A percentile compares a stretch with the other conserved stretches of the same genome.
phyloP scores from a whole-genome alignment of 1,139 yeast genomes.

The Saccharomycopsis hybrid region DNA sequence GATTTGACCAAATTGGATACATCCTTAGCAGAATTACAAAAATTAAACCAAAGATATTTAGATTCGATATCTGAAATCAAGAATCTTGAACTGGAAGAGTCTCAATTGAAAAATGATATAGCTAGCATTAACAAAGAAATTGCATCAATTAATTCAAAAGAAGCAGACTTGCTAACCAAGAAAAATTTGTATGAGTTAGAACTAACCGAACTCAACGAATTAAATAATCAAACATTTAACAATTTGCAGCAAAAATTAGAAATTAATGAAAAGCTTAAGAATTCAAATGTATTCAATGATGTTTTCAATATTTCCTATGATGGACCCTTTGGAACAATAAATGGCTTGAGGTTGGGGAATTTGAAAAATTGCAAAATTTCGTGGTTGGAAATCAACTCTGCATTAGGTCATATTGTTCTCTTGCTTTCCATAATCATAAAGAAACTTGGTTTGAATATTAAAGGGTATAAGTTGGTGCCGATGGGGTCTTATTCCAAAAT shows the following conservation, averaged over 20 bases:
- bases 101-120: conserved; percentile 33
- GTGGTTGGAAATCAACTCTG: conserved; percentile 92
- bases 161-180: conserved; percentile 29
- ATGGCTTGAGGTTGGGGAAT: conserved; percentile 74
- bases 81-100: conserved; percentile 31
- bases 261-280: conserved; percentile 50
- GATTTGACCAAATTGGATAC: conserved; percentile 38
- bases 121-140: conserved; percentile 32
- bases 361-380: conserved; percentile 53
- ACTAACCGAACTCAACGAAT: conserved; percentile 30
- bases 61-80: conserved; percentile 25
- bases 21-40: conserved; percentile 28
- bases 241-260: conserved; percentile 10
- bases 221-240: conserved; percentile 35
- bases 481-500: conserved; percentile 82
- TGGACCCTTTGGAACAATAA: conserved; percentile 81
- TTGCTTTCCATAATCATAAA: conserved; percentile 59
- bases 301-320: conserved; percentile 78
- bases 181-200: conserved; percentile 43
- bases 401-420: conserved; percentile 77
- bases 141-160: conserved; percentile 32
- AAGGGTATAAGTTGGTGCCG: conserved; percentile 64
- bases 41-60: conserved; percentile 21
- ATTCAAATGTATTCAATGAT: conserved; percentile 73
- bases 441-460: conserved; percentile 48